Evolutionary conservation across 352 stramenopile species (phyloP), one percentile per base, ranked within the genome.

Genomic region (Phytopythium aichiense): DNA sequence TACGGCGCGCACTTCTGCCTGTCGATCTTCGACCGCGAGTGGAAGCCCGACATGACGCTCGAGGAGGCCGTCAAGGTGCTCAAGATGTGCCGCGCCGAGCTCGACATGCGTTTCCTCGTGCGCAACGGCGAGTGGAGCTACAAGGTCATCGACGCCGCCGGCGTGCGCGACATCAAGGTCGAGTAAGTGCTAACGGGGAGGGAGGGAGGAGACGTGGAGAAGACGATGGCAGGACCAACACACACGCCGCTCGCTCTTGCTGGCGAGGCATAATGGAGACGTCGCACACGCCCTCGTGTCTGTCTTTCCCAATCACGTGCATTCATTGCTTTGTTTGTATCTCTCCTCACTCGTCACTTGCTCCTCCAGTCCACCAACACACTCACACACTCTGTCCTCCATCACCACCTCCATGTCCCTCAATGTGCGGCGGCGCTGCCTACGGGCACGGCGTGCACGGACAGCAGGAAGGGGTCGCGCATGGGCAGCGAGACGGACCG

Each of bases 21-120:
- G 12, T 92, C 81, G 40, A 94, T 96, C 65, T 92, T 96, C 38
- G 87, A 96, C 68, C 74, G 84, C 56, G 85, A 96, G 64, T 96
- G 86, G 86, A 86, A 87, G 81, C 84, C 81, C n/a, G 80, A 94
- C 58, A 73, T 96, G 56, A 78, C 81, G 46, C 65, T 96, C 49
- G 84, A 92, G 31, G 71, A 94, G 58, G 87, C 86, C 16, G 83
- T 75, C 40, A 67, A 67, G 22, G 86, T 95, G 37, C 62, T 96
- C 48, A 80, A 89, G 66, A 89, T 84, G 56, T 96, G 87, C 72
- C 77, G 86, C 61, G 72, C 74, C 57, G 87, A 96, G 58, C 68
- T 96, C 25, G 84, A 93, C 60, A 76, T 73, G 74, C 86, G 87
- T 55, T 94, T 96, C 74, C 77, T 96, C 58, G 84, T 96, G 61